Conservation (phyloP, 257 asterid genomes). For the Oldenlandia corymbosa region DNA sequence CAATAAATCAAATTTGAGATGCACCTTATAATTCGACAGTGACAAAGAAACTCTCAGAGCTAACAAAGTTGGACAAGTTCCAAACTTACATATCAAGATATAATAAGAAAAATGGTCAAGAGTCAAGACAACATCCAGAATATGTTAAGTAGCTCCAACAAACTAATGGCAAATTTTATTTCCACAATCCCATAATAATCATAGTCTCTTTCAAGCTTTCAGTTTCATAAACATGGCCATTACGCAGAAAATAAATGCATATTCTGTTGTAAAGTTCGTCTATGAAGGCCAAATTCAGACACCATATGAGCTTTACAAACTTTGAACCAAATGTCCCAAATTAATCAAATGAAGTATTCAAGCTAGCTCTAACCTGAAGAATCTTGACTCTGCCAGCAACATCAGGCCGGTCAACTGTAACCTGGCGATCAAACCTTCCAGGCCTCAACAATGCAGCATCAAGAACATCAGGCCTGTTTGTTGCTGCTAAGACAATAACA, state of each 20-base stretch:
- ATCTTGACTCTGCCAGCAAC: constrained; percentile 95
- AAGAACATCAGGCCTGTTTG: constrained; percentile 96
- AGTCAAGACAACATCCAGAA: not conserved
- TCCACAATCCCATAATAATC: no score
- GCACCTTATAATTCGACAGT: not conserved
- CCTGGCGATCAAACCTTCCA: constrained; percentile 95
- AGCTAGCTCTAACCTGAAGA: constrained; percentile 79
- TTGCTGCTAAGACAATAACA: constrained; percentile 90
- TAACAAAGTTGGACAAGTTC: not conserved
- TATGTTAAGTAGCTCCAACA: not conserved
- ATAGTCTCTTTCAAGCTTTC: no score
- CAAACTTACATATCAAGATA: not conserved
- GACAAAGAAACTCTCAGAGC: not conserved
- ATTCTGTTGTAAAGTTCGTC: not conserved
- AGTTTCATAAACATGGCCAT: no score
- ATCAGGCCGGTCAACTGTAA: constrained; percentile 94
- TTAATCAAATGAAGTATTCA: not conserved
- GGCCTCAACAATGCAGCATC: constrained; percentile 94
- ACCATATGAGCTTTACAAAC: not conserved
- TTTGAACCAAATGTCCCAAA: not conserved
- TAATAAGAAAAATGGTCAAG: not conserved
- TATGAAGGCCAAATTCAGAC: not conserved
- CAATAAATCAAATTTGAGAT: not conserved
- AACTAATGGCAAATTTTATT: no score
- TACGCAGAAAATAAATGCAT: no score